Conservation (phyloP, 2,329 filamentous ascomycete genomes). For the Trichoderma arundinaceum region DNA sequence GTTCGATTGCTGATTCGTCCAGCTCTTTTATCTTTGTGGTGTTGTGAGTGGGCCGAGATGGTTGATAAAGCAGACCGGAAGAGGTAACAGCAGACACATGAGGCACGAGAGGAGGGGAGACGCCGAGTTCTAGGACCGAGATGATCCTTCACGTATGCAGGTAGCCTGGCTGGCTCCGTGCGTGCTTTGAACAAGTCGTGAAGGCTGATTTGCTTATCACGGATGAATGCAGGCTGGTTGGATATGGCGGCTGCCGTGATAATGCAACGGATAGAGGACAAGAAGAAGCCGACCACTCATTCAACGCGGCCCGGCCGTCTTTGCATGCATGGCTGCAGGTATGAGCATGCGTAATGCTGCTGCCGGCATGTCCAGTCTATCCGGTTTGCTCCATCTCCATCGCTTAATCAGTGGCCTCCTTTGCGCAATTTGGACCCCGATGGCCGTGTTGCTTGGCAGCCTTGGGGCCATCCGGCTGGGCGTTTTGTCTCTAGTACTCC, state of each 20-base stretch:
- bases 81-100: not conserved
- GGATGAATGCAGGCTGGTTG: not conserved
- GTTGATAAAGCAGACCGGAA: constrained; percentile 13
- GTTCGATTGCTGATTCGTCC: constrained; percentile 21
- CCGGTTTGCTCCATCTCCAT: constrained; percentile 25
- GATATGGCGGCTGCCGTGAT: not conserved
- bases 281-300: not conserved
- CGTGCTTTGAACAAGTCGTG: not conserved
- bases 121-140: not conserved
- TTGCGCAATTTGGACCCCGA: constrained; percentile 27
- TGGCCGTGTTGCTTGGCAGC: constrained; percentile 12
- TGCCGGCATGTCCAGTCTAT: not conserved
- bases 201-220: not conserved
- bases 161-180: not conserved
- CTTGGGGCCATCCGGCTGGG: not conserved
- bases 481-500: too few relatives aligned
- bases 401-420: constrained; percentile 17
- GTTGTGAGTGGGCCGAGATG: constrained; percentile 13
- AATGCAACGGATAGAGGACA: not conserved
- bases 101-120: not conserved
- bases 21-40: constrained; percentile 20
- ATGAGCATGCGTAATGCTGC: constrained; percentile 7
- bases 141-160: constrained; percentile 3
- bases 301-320: not conserved
- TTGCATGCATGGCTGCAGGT: constrained; percentile 1